Evolutionary conservation across 1,284 basidiomycete genomes (phyloP), one percentile per base, ranked within the genome.

Genomic region (Austropuccinia psidii): DNA sequence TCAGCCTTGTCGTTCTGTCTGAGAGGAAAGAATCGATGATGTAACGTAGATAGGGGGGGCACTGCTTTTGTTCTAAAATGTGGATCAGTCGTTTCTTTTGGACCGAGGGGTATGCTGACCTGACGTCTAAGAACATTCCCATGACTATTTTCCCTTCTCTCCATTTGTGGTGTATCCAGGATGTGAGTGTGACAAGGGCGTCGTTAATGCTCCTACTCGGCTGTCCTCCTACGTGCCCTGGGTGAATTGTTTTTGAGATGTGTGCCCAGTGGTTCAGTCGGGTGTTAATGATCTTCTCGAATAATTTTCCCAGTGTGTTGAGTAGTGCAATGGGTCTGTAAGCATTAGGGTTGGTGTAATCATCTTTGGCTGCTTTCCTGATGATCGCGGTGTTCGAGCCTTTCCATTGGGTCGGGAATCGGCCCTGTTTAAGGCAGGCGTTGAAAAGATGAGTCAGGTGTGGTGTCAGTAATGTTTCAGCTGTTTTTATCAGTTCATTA

Each of bases 281-380:
- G n/a, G n/a, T n/a, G n/a, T n/a, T n/a, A n/a, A n/a, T n/a, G n/a
- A 37, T 47, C 17, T 17, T 29, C 37, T 33, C 47, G 8, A 49
- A 49, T 1, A 11, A 15, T 52, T 21, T 66, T 17, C 19, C 39
- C 19, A 43, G 39, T 2, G 60, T 62, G 17, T 24, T 62, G 17
- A 62, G 60, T 11, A 66, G 29, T 2, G 62, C 35, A 29, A 69
- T 69, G 5, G 66, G 66, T 17, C 52, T 31, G 54, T 69, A 69
- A 5, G 54, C 37, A 1, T n/a, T n/a, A 24, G 66, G 50, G 2
- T 9, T 24, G 1, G 54, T 69, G 37, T 58, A 69, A 29, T 69
- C 37, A 29, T n/a, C 8, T 24, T 66, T 66, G 13, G 45, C 62
- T 4, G 29, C 24, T 24, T 66, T 66, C 19, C 21, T 19, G 17